Conservation (phyloP, 345 rosid genomes). For the Rhizophora apiculata region DNA sequence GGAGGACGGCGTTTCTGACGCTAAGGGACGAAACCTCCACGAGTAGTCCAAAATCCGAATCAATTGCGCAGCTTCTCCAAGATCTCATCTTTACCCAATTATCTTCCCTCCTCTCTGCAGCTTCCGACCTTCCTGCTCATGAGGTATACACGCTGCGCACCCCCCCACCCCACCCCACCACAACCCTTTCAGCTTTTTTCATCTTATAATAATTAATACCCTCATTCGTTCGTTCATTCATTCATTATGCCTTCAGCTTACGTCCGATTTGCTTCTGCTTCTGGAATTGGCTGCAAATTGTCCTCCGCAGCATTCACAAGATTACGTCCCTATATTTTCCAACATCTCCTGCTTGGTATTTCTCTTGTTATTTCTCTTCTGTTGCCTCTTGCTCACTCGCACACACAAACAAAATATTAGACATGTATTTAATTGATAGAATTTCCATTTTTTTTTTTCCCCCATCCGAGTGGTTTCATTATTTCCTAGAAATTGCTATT, state of each 20-base stretch:
- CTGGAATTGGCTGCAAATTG: slow-evolving; percentile 57
- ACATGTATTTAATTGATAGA: too few species aligned
- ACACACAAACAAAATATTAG: too few species aligned
- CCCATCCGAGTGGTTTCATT: not conserved
- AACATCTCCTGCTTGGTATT: slow-evolving; percentile 59
- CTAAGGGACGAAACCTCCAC: slow-evolving; percentile 73
- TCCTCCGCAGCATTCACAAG: slow-evolving; percentile 29
- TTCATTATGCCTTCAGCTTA: slow-evolving; percentile 32
- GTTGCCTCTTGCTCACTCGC: too few species aligned
- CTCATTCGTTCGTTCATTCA: not conserved
- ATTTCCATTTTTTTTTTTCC: not conserved
- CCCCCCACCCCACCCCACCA: not conserved
- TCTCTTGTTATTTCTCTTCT: not conserved
- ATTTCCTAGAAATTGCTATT: not conserved
- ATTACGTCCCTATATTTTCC: slow-evolving; percentile 29
- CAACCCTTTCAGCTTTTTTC: not conserved
- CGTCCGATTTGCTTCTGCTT: slow-evolving; percentile 68
- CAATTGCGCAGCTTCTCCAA: slow-evolving; percentile 50
- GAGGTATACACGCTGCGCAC: slow-evolving; percentile 41
- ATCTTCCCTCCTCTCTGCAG: slow-evolving; percentile 52
- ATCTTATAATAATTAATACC: not conserved
- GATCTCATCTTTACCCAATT: slow-evolving; percentile 64
- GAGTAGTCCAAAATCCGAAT: slow-evolving; percentile 21
- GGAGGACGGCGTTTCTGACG: slow-evolving; percentile 87
- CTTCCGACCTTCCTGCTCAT: slow-evolving; percentile 62